These are phyloP conservation scores for Pestalotiopsis sp. DNA, from an alignment of 2,329 filamentous ascomycete genomes.

Conservation along the genomic window DNA sequence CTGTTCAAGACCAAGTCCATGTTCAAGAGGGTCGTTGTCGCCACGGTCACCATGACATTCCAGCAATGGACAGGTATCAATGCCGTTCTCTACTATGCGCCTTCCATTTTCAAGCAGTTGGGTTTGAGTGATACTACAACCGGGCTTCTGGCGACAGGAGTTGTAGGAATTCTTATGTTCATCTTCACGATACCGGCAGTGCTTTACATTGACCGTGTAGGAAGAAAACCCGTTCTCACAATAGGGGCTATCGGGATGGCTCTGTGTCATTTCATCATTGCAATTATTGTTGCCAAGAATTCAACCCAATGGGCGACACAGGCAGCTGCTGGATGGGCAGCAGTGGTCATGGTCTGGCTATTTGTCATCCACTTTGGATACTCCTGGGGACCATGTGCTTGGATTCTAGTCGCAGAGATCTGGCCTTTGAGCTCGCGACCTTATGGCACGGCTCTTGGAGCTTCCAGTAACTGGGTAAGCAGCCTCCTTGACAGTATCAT, in stretches of 20 bases:
- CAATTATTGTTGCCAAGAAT: constrained; percentile 68
- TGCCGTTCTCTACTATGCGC: constrained; percentile 52
- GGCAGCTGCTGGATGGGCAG: constrained; percentile 70
- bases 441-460: constrained; percentile 72
- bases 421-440: constrained; percentile 73
- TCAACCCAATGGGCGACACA: constrained; percentile 61
- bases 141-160: constrained; percentile 69
- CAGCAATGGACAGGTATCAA: constrained; percentile 58
- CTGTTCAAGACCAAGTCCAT: constrained; percentile 69
- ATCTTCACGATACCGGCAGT: constrained; percentile 69
- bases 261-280: constrained; percentile 72
- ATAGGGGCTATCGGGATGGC: constrained; percentile 73
- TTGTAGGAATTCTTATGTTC: constrained; percentile 73
- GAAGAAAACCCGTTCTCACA: constrained; percentile 64
- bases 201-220: constrained; percentile 66
- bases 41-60: constrained; percentile 65
- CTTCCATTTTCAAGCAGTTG: constrained; percentile 69
- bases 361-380: constrained; percentile 78
- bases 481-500: neutral
- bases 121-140: constrained; percentile 56
- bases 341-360: constrained; percentile 70
- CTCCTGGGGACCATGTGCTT: constrained; percentile 74
- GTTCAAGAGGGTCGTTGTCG: constrained; percentile 68
- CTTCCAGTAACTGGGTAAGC: constrained; percentile 64
- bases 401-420: constrained; percentile 76